Base-by-base conservation (phyloP, 768 basidiomycete species). In the Russula abietina region DNA sequence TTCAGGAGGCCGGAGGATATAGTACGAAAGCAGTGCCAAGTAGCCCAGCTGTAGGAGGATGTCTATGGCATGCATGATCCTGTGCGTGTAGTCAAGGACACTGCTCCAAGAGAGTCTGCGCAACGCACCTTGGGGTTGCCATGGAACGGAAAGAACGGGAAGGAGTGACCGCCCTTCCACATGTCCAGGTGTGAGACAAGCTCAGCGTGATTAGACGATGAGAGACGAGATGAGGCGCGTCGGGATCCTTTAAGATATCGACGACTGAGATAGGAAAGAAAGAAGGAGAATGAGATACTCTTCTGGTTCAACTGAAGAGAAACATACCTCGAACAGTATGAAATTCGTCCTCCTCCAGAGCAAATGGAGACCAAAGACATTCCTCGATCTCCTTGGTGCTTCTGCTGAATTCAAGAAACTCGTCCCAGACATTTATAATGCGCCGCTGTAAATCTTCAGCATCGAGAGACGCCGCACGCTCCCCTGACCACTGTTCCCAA, bases 281-380 rank as follows among this genome's bases (percentile, higher is more conserved):
- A 53, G 41, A 9, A 22, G 17, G 11, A 38, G 24, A 28, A 56
- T 49, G 28, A 59, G 48, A 52, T 26, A 4, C 8, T 26, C 22
- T 36, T 30, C 36, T 11, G 17, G 17, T 33, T 41, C 19, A 22
- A 12, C 32, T 10, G 36, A 45, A 14, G 17, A n/a, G 7, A 1
- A 12, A 60, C 71, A 17, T 51, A 74, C 73, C 69, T 70, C 71
- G 65, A 12, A 70, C 50, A 10, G 60, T 64, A 19, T 28, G 22
- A 3, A 26, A 30, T n/a, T 58, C 61, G 1, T 65, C 69, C 16
- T 74, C 70, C 51, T 74, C 71, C 30, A 75, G 59, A 3, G 73
- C 73, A 61, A 82, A 83, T 11, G 69, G 60, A 6, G 74, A 72
- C 83, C 83, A 85, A 30, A 86, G 69, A 16, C 79, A 73, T 5